These are phyloP conservation scores for Populus simonii DNA, from an alignment of 345 rosid genomes.

Conservation along the genomic window DNA sequence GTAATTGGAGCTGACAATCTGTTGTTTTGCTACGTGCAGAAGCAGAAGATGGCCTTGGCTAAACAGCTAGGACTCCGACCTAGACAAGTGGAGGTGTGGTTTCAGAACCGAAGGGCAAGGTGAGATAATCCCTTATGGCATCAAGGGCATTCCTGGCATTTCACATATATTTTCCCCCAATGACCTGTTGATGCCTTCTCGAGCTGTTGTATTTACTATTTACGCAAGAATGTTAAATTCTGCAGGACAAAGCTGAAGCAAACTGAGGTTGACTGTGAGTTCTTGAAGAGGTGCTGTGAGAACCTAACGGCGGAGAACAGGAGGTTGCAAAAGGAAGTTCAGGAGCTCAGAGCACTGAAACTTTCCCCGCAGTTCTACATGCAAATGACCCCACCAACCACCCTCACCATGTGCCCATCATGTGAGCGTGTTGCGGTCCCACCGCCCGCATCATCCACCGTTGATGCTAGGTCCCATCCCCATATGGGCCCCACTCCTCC, in stretches of 20 bases:
- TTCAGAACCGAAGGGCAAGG: constrained; percentile 41
- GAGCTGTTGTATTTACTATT: not conserved
- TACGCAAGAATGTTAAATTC: not conserved
- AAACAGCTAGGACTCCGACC: constrained; percentile 32
- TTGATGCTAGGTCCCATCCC: constrained; percentile 29
- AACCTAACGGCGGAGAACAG: constrained; percentile 94
- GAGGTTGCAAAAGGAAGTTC: constrained; percentile 90
- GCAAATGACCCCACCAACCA: constrained; percentile 98
- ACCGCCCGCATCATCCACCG: constrained; percentile 34
- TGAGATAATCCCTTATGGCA: constrained; percentile 7
- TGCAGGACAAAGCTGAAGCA: constrained; percentile 96
- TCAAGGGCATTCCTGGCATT: constrained; percentile 11
- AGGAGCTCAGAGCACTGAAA: constrained; percentile 90
- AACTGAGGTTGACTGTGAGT: constrained; percentile 97
- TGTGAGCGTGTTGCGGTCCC: constrained; percentile 91
- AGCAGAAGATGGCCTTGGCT: constrained; percentile 84
- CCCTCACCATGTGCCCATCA: constrained; percentile 97
- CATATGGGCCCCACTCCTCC: constrained; percentile 3
- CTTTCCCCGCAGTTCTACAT: constrained; percentile 96
- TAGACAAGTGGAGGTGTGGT: constrained; percentile 40
- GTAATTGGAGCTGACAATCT: constrained; percentile 9
- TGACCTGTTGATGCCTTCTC: not conserved
- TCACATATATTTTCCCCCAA: not conserved
- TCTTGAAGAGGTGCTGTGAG: constrained; percentile 89
- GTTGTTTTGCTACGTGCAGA: constrained; percentile 40